Base-by-base conservation (phyloP, 306 rosid genomes). In the Gillenia trifoliata region DNA sequence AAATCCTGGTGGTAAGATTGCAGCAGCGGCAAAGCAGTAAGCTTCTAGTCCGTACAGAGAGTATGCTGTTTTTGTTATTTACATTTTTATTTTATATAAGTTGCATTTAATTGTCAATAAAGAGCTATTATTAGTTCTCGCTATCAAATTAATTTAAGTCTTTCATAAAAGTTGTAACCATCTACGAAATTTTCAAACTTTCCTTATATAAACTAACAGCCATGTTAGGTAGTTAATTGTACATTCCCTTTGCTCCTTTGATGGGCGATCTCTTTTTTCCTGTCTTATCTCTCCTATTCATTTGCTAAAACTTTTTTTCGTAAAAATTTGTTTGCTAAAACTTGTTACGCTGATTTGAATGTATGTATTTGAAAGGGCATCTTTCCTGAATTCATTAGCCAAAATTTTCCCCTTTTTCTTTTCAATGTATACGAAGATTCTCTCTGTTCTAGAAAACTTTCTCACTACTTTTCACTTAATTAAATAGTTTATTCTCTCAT, bases 21-120 rank as follows among this genome's bases (percentile, higher is more conserved):
- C 97, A 49, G 83, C 78, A 56, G 93, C 85, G 10, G 92, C 96
- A 78, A 94, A 94, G 83, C 89, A 84, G 99, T 94, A 90, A 88
- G 93, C 78, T 50, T 78, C 81, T 70, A 68, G 73, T 64, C 87
- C 65, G 71, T 61, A 29, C 45, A 40, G 25, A 52, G 68, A 41
- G 72, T 78, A 26, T 61, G 36, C 67, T 66, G 29, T 41, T 29
- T 45, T 67, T 63, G 67, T 34, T 45, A 25, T 56, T 52, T 70
- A 52, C 34, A 50, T 63, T 31, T 78, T 40, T 73, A 45, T 11
- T 65, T 45, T 60, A 15, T 31, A 31, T 38, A 9, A 54, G 20
- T 70, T 6, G 38, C 40, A 38, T 25, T 36, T 56, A 5, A 12
- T 25, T 74, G 72, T 45, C 17, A 70, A 57, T 9, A 22, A 69